These are phyloP conservation scores for Beauveria scarabaeidicola DNA, from an alignment of 2,329 filamentous ascomycete species.

Conservation along the genomic window DNA sequence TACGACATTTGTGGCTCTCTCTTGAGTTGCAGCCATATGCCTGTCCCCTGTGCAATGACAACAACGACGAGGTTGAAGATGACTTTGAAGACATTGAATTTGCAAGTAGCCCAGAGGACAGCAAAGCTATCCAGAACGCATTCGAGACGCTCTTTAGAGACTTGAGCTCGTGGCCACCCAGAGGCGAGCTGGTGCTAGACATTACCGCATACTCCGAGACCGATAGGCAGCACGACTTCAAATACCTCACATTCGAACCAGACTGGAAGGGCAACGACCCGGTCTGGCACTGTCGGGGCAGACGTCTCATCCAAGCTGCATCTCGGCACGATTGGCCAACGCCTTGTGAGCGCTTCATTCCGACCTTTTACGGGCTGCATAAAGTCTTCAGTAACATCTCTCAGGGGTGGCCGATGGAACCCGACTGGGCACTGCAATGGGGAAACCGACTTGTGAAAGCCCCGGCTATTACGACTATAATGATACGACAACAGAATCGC, in stretches of 20 bases:
- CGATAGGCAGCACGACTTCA: background rate
- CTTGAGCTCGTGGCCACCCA: background rate
- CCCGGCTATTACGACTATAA: background rate
- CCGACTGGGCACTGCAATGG: too few relatives aligned
- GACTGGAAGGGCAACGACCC: background rate
- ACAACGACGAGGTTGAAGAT: background rate
- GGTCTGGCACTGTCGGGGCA: background rate
- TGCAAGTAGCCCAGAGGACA: background rate
- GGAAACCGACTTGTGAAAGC: background rate
- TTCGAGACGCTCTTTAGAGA: background rate
- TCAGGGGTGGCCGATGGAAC: background rate
- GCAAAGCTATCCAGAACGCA: background rate
- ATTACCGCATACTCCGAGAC: background rate
- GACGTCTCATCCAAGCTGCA: background rate
- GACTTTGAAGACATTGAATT: background rate
- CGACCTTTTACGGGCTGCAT: background rate
- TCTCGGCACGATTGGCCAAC: background rate
- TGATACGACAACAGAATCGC: background rate
- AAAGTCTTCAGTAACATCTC: background rate
- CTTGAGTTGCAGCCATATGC: background rate
- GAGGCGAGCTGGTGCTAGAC: background rate
- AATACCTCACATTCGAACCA: background rate
- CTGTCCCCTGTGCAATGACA: background rate
- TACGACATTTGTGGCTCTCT: background rate
- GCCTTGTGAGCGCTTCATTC: background rate